Base-by-base conservation (phyloP, 2,329 filamentous ascomycete genomes). In the Capronia coronata region DNA sequence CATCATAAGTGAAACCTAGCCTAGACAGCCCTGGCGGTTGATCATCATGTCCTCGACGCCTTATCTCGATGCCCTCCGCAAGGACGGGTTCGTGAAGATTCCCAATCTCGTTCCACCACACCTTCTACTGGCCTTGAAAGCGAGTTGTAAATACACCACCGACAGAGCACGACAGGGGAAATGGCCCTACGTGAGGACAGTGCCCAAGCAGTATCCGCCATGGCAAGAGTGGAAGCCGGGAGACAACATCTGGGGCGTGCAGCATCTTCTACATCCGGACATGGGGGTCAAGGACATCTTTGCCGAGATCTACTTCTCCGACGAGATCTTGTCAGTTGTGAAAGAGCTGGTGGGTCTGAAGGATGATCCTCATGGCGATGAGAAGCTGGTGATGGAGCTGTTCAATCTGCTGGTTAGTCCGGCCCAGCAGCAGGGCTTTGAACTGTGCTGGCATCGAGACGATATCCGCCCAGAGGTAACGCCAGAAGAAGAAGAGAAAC, bases 121-220 rank as follows among this genome's bases (percentile, higher is more conserved):
- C 14, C 73, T 81, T 52, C 71, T 93, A 38, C 54, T 71, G 19
- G 61, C 69, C 16, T 80, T 91, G 55, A 83, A 82, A 60, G 63
- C 65, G 46, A 82, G 82, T 35, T 78, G 81, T 43, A 63, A 70
- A 27, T 66, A 75, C 49, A 76, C 78, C n/a, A 80, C 81, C 16
- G 63, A 69, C 2, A 70, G 79, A 35, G 84, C 86, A 35, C 80
- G 86, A 55, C 60, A 71, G n/a, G 87, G 87, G 30, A 63, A 75
- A 55, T 95, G 88, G 88, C 86, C 86, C 2, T 77, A 85, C 68
- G 82, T 94, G 62, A 84, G 88, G 57, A 91, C 86, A 0, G 78
- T 93, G 2, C 86, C 86, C 46, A 94, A 94, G 68, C 88, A 94
- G 68, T 95, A 94, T 70, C 89, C 88, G 0, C 89, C 89, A 0